Evolutionary conservation across 2,329 filamentous ascomycete genomes (phyloP).

Genomic region (Helicocarpus griseus): DNA sequence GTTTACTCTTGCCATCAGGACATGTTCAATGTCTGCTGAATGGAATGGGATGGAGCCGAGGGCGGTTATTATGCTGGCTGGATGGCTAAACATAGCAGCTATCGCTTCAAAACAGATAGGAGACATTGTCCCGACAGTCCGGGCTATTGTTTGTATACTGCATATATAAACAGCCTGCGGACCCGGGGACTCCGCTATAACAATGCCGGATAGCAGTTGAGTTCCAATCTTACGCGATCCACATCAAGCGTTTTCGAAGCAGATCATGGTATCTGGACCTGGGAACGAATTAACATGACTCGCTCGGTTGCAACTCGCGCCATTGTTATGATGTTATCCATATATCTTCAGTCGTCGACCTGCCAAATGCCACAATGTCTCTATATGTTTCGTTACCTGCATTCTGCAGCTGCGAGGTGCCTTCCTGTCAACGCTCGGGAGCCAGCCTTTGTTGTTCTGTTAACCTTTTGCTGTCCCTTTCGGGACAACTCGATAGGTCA

Average conservation of each 20-base stretch:
- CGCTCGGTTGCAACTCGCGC: neutral
- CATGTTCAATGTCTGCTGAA: too few relatives aligned
- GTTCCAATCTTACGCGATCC: neutral
- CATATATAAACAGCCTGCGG: neutral
- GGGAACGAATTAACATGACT: neutral
- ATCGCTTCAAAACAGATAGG: too few relatives aligned
- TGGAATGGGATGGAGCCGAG: too few relatives aligned
- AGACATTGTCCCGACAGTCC: neutral
- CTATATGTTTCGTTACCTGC: neutral
- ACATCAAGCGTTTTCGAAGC: neutral
- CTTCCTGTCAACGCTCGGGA: neutral
- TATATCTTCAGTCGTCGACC: neutral
- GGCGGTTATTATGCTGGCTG: too few relatives aligned
- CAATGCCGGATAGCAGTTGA: neutral
- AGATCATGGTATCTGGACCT: neutral
- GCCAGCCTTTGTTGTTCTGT: neutral
- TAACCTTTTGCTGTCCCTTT: neutral
- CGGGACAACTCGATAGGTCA: neutral
- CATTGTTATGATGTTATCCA: too few relatives aligned
- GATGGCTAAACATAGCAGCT: too few relatives aligned
- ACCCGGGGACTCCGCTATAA: neutral
- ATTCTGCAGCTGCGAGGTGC: neutral
- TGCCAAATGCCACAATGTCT: constrained; percentile 1
- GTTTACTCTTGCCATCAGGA: too few relatives aligned
- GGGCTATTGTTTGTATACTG: neutral